A percentile compares a stretch with the other conserved stretches of the same genome.
phyloP scores from a whole-genome alignment of 768 basidiomycete species.

The Leccinum subtestaceum region DNA sequence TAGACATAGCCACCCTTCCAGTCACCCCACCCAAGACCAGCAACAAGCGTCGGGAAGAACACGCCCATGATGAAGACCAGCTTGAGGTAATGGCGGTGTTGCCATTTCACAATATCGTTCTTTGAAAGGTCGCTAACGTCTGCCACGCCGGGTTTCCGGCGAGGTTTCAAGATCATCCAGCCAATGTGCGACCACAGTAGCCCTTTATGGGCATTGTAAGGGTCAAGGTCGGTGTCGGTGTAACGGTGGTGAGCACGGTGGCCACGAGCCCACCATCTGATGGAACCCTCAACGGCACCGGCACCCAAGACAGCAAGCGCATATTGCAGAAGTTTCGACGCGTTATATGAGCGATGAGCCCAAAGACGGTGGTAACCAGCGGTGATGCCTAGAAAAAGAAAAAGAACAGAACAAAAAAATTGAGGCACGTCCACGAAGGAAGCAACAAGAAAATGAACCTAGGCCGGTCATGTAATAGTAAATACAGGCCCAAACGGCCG shows the following conservation, averaged over 20 bases:
- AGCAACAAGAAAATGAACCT: slow-evolving; percentile 45
- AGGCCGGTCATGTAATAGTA: slow-evolving; percentile 84
- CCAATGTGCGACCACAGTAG: slow-evolving; percentile 85
- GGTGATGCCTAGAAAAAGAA: slow-evolving; percentile 61
- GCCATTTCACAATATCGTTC: slow-evolving; percentile 81
- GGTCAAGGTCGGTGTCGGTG: slow-evolving; percentile 96
- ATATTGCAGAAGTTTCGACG: slow-evolving; percentile 81
- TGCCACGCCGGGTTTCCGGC: slow-evolving; percentile 84
- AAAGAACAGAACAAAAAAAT: slow-evolving; percentile 28
- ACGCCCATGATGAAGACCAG: slow-evolving; percentile 72
- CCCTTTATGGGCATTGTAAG: slow-evolving; percentile 90
- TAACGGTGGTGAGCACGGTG: slow-evolving; percentile 98
- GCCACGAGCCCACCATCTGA: slow-evolving; percentile 98
- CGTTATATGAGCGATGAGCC: slow-evolving; percentile 96
- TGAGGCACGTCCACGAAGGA: background rate
- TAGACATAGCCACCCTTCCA: slow-evolving; percentile 83
- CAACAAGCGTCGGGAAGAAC: slow-evolving; percentile 70
- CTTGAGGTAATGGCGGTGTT: slow-evolving; percentile 74
- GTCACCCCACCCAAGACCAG: slow-evolving; percentile 84
- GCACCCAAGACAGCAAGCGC: slow-evolving; percentile 80
- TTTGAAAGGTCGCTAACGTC: slow-evolving; percentile 85
- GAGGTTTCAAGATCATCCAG: slow-evolving; percentile 93
- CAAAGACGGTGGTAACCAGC: slow-evolving; percentile 97
- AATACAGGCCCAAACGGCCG: slow-evolving; percentile 59
- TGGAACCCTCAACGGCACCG: slow-evolving; percentile 93